Evolutionary conservation across 805 yeast genomes (phyloP).

Genomic region (Metschnikowia reukaufii): DNA sequence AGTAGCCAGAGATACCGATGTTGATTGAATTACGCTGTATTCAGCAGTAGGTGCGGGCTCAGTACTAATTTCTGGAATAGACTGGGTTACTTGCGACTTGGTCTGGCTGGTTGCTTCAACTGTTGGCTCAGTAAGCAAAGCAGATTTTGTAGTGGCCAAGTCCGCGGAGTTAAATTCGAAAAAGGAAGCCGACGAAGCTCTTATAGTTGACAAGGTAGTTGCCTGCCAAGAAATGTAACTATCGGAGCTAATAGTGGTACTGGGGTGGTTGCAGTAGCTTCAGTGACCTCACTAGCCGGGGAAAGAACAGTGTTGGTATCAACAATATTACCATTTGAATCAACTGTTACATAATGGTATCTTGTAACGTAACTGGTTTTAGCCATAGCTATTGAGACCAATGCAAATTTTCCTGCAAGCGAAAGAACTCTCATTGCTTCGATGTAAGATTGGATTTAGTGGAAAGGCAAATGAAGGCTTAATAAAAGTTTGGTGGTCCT

Average conservation of each 20-base stretch:
- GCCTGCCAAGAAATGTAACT: not conserved
- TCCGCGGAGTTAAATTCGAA: not conserved
- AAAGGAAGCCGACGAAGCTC: conserved; percentile 5
- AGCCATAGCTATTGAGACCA: conserved; percentile 25
- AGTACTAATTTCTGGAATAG: not conserved
- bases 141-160: not conserved
- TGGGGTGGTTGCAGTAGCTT: not conserved
- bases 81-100: not conserved
- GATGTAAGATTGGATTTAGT: not conserved
- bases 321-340: conserved; percentile 16
- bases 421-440: conserved; percentile 2
- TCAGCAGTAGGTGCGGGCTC: not conserved
- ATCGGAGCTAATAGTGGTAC: not conserved
- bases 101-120: conserved; percentile 4
- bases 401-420: conserved; percentile 21
- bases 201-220: conserved; percentile 13
- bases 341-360: conserved; percentile 28
- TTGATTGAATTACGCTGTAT: not conserved
- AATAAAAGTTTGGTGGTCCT: too few relatives aligned
- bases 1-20: not conserved
- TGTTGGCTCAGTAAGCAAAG: not conserved
- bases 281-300: not conserved
- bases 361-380: conserved; percentile 30
- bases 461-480: too few relatives aligned
- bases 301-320: conserved; percentile 5